Percentiles rank a stretch among this genome's conserved stretches.
phyloP scores from a whole-genome alignment of 805 yeast genomes.

The Lachancea dasiensis region DNA sequence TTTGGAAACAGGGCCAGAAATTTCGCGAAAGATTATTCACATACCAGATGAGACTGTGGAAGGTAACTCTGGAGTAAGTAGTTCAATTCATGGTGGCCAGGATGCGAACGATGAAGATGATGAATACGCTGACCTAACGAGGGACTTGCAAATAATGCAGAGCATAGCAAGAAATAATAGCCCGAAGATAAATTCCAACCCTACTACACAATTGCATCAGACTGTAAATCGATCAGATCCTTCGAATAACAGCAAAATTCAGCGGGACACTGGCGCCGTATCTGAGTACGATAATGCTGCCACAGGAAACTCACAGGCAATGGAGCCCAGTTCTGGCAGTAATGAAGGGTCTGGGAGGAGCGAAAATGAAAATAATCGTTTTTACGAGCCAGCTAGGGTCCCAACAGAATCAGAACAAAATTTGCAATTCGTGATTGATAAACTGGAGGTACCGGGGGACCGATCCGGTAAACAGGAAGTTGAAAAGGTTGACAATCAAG shows the following conservation, averaged over 20 bases:
- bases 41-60: slow-evolving; percentile 15
- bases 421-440: slow-evolving; percentile 17
- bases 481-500: neutral
- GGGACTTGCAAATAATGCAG: slow-evolving; percentile 36
- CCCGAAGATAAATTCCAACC: too few species aligned
- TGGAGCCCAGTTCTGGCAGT: too few species aligned
- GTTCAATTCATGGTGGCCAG: slow-evolving; percentile 9
- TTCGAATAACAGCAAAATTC: neutral
- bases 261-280: too few species aligned
- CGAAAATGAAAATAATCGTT: neutral
- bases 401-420: slow-evolving; percentile 20
- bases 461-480: neutral
- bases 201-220: too few species aligned
- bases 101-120: slow-evolving; percentile 17
- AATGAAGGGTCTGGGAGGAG: neutral
- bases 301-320: too few species aligned
- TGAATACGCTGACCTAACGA: slow-evolving; percentile 24
- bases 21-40: slow-evolving; percentile 4
- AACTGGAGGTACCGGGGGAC: slow-evolving; percentile 9
- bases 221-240: too few species aligned
- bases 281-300: too few species aligned
- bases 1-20: slow-evolving; percentile 16
- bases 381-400: neutral
- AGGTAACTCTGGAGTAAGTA: neutral
- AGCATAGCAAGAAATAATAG: too few species aligned